Evolutionary conservation across 2,329 filamentous ascomycete species (phyloP), one percentile per base, ranked within the genome.

Genomic region (Hymenoscyphus fraxineus): DNA sequence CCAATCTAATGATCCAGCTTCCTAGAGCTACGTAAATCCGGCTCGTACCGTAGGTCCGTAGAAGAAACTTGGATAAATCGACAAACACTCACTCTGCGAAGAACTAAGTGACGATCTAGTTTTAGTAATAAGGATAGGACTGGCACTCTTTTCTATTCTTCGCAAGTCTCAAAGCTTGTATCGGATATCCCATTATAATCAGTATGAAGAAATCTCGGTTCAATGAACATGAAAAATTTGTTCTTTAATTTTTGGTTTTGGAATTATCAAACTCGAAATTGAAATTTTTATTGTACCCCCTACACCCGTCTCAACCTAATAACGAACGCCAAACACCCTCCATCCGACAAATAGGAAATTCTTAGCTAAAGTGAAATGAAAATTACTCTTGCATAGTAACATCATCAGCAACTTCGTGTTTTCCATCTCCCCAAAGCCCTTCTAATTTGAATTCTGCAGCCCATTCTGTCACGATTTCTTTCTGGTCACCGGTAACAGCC

Each of bases 371-470:
- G 35, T 6, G 27, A 27, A 22, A 9, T n/a, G n/a, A n/a, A n/a
- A 40, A 39, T 63, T 69, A 74, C 58, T 74, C 72, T 60, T 73
- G 65, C 74, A 76, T 74, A 41, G 63, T 66, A 54, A 72, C 73
- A 58, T 70, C 71, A 22, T 62, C 66, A 57, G 64, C 66, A n/a
- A 65, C 69, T 19, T 62, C 70, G 12, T 57, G 58, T 60, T 70
- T 70, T n/a, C 67, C 87, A 74, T 92, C 88, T 12, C 91, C 93
- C 90, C 91, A 98, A 15, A 99, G 79, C 1, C 92, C 95, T 67
- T 97, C 95, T 9, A 99, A 83, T 80, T 94, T 93, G 79, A 99
- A 98, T 78, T 98, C 94, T 72, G 91, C 88, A 7, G 93, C 91
- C 93, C 94, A 96, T 76, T 96, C 89, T 12, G 89, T 91, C 63